Base-by-base conservation (phyloP, 2,329 filamentous ascomycete species). In the Aspergillus thermomutatus region DNA sequence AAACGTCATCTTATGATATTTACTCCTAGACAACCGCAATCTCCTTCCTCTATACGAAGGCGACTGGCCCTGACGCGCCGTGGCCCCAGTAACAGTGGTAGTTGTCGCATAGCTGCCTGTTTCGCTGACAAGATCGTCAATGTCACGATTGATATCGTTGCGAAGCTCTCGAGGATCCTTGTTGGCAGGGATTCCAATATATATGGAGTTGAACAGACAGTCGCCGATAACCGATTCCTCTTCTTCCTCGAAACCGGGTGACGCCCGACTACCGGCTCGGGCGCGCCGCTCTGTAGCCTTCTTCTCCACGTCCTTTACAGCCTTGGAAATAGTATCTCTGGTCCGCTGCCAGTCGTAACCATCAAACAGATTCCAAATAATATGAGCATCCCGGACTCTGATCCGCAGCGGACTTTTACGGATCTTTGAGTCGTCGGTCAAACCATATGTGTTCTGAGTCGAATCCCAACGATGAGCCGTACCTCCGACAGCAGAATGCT, bases 291-390 rank as follows among this genome's bases (percentile, higher is more conserved):
- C 90, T 49, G 88, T 86, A 1, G 91, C 92, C 71, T 88, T 91
- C 46, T 82, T 81, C 73, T 99, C 91, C 1, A 99, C 88, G 53
- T 95, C 87, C 57, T 94, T 86, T 2, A 99, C 92, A 6, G 91
- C 92, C 69, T 93, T 90, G 23, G 87, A 87, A 55, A 99, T 96
- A 3, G 88, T 85, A 60, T 94, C 89, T 46, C 93, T 84, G 0
- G 95, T 99, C 46, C 85, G 83, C 64, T 87, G 84, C 95, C 95
- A 99, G 74, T 99, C 95, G 70, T 96, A 99, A 1, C 94, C 94
- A 77, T 99, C 94, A 72, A 94, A 97, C 1, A 99, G 79, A 68
- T 99, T 96, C 94, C 94, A 99, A 58, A 97, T 97, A 52, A 97
- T 79, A 70, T 97, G 91, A 5, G 96, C 87, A 68, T 97, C 91